These are phyloP conservation scores for Thalassiosira hispida DNA, from an alignment of 352 stramenopile genomes.

Conservation along the genomic window DNA sequence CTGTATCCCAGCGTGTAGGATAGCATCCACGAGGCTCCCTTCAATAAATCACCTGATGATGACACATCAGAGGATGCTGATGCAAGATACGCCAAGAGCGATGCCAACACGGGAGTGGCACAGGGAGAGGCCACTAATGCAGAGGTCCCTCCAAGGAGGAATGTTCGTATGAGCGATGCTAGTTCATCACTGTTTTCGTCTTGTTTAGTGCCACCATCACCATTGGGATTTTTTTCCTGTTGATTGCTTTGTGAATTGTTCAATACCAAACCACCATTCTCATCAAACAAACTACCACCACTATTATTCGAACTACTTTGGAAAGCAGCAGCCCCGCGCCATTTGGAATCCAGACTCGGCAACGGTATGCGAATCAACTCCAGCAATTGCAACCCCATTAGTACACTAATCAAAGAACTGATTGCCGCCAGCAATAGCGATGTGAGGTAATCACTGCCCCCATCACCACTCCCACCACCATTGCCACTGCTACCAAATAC, in stretches of 20 bases:
- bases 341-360: conserved; percentile 55
- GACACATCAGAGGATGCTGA: conserved; percentile 17
- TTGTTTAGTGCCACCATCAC: conserved; percentile 14
- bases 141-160: conserved; percentile 76
- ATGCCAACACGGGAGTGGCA: conserved; percentile 80
- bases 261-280: conserved; percentile 46
- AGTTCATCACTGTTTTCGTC: conserved; percentile 38
- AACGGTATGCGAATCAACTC: conserved; percentile 75
- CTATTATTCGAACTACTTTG: neutral
- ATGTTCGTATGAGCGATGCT: conserved; percentile 68
- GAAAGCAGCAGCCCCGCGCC: conserved; percentile 21
- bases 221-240: conserved; percentile 25
- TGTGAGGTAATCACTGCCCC: neutral
- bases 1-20: conserved; percentile 82
- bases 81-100: conserved; percentile 78
- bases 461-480: conserved; percentile 19
- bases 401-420: conserved; percentile 68
- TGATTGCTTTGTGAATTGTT: conserved; percentile 33
- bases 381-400: conserved; percentile 79
- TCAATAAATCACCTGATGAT: conserved; percentile 51
- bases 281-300: conserved; percentile 54
- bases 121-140: conserved; percentile 78
- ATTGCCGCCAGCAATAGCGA: conserved; percentile 48
- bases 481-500: conserved; percentile 63
- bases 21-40: conserved; percentile 71